Percentiles rank a stretch among this genome's conserved stretches.
These are phyloP conservation scores for Firmiana major DNA, from an alignment of 345 rosid genomes.

Conservation along the genomic window DNA sequence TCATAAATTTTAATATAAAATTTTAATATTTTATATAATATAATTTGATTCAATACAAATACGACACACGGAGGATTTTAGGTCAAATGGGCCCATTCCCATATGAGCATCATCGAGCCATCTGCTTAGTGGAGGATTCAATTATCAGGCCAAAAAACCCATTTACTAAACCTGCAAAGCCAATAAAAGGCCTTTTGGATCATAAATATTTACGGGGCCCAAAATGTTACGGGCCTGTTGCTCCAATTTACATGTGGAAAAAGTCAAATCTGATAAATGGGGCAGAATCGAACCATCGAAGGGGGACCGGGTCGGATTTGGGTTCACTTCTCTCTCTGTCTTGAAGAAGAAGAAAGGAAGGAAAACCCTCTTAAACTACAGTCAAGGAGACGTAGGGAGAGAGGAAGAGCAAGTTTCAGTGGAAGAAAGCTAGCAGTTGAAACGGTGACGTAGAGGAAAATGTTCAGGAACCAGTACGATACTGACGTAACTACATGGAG, in stretches of 20 bases:
- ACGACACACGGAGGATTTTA: too few relatives aligned
- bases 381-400: neutral
- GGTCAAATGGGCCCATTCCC: too few relatives aligned
- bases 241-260: neutral
- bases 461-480: conserved; percentile 98
- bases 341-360: conserved; percentile 30
- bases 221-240: neutral
- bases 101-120: neutral
- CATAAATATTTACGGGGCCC: neutral
- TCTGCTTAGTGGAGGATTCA: neutral
- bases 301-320: too few relatives aligned
- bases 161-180: neutral
- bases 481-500: conserved; percentile 99
- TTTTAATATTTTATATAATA: too few relatives aligned
- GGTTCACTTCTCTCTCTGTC: neutral
- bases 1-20: too few relatives aligned
- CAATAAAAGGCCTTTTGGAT: neutral
- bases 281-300: neutral
- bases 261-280: neutral
- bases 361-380: conserved; percentile 16
- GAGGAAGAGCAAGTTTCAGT: neutral
- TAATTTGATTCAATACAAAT: too few relatives aligned
- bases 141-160: neutral
- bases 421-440: conserved; percentile 14
- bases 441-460: conserved; percentile 8